Evolutionary conservation across 768 basidiomycete species (phyloP), one percentile per base, ranked within the genome.

Genomic region (Trichaptum fuscoviolaceum): DNA sequence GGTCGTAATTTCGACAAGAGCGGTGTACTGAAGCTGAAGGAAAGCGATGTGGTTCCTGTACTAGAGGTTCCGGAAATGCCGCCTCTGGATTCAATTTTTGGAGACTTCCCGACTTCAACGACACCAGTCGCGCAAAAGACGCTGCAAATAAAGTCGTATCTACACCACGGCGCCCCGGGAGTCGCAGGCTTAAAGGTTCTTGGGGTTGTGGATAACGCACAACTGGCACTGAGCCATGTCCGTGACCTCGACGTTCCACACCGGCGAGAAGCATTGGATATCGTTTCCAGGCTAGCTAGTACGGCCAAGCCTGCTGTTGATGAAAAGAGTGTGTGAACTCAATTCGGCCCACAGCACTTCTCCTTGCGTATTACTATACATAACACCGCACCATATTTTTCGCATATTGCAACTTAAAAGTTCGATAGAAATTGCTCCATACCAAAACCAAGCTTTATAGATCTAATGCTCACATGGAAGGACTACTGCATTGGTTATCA

Each of bases 161-260:
- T 5, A 4, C 42, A 52, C 42, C 42, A 52, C 20, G 42, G 42
- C 42, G 15, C 42, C 42, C 42, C 42, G 42, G 42, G 42, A 3
- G 20, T 52, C 10, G 20, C 42, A 52, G 42, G 42, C 3, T 12
- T 6, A 6, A 52, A 20, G 12, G 42, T 52, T 52, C 72, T 82
- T n/a, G 79, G 80, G 57, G 79, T 84, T 6, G 64, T 82, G 30
- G 77, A 78, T 35, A 76, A 81, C 24, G 83, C 85, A 24, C 74
- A 74, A 15, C 74, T 83, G 25, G 73, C 76, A 61, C 73, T 88
- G 67, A 78, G 80, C 3, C 77, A 77, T 64, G 79, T 78, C 67
- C 78, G 76, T 58, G 80, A 84, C 42, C 75, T 84, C 57, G 70
- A 77, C 18, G 73, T 83, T 25, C 71, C 69, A 58, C 75, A 77